phyloP scores from a whole-genome alignment of 2,329 filamentous ascomycete genomes.

The Beauveria pseudobassiana region DNA sequence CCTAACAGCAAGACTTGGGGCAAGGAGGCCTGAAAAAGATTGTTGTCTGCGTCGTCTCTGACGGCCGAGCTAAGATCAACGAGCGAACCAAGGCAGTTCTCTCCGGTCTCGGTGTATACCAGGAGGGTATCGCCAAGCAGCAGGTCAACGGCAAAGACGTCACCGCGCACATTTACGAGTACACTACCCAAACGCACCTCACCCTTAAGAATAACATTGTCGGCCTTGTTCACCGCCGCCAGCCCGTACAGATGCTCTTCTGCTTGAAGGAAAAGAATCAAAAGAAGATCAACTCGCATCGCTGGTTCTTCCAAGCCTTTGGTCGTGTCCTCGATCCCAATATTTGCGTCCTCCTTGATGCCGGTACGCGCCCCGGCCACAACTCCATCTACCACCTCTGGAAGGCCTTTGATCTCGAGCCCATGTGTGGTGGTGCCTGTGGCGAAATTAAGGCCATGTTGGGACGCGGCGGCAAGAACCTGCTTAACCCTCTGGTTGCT shows the following conservation, averaged over 20 bases:
- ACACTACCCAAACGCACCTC: constrained; percentile 79
- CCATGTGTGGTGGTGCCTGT: constrained; percentile 94
- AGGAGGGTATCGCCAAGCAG: constrained; percentile 97
- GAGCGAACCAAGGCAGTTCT: constrained; percentile 80
- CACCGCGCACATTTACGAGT: constrained; percentile 95
- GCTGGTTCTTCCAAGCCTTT: constrained; percentile 99
- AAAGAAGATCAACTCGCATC: constrained; percentile 99
- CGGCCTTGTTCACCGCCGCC: constrained; percentile 72
- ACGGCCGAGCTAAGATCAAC: constrained; percentile 96
- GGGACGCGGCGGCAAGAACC: constrained; percentile 71
- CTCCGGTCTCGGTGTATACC: constrained; percentile 91
- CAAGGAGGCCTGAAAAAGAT: constrained; percentile 99
- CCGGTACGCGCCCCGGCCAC: constrained; percentile 87
- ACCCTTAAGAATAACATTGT: constrained; percentile 88
- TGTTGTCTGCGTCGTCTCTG: constrained; percentile 93
- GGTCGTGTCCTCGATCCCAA: constrained; percentile 88
- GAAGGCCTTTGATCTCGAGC: constrained; percentile 97
- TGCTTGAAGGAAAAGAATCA: constrained; percentile 99
- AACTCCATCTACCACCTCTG: constrained; percentile 96
- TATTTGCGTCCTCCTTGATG: constrained; percentile 92
- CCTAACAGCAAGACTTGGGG: constrained; percentile 96
- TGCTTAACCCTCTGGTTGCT: constrained; percentile 88
- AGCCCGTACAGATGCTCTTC: constrained; percentile 94
- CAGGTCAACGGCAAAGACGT: constrained; percentile 95
- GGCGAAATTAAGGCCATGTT: constrained; percentile 99